phyloP scores from a whole-genome alignment of 441 rosid genomes.

The Populus hybrid region DNA sequence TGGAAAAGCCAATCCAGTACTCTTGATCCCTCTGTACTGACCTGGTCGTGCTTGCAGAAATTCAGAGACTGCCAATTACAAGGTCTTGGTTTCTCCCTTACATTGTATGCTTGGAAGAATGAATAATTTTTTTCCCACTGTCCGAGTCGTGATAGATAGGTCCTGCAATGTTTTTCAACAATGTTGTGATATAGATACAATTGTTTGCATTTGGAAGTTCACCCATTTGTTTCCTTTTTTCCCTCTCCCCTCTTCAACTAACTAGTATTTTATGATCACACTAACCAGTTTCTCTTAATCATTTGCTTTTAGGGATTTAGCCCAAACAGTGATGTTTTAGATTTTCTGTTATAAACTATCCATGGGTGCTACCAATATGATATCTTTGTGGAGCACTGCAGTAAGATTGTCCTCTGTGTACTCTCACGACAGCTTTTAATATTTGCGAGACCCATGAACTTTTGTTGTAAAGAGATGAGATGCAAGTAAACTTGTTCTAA shows the following conservation, averaged over 20 bases:
- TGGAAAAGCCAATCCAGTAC: conserved; percentile 37
- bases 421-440: neutral
- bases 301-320: conserved; percentile 2
- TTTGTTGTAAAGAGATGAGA: neutral
- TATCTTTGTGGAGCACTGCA: conserved; percentile 5
- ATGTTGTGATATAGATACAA: conserved; percentile 27
- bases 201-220: conserved; percentile 22
- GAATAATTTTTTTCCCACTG: conserved; percentile 35
- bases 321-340: conserved; percentile 1
- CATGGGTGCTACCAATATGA: neutral
- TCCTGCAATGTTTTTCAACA: conserved; percentile 18
- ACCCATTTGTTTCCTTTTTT: conserved; percentile 10
- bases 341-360: neutral
- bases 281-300: conserved; percentile 6
- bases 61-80: conserved; percentile 50
- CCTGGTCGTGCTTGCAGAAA: conserved; percentile 49
- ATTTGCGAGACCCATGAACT: conserved; percentile 8
- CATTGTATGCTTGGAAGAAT: conserved; percentile 80
- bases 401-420: conserved; percentile 15
- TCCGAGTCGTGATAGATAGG: conserved; percentile 24
- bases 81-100: conserved; percentile 73
- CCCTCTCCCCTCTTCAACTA: neutral
- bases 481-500: neutral
- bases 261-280: neutral
- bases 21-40: conserved; percentile 43